Percentiles rank a stretch among this genome's conserved stretches.
These are phyloP conservation scores for Pyrus bretschneideri DNA, from an alignment of 306 rosid species.

Conservation along the genomic window DNA sequence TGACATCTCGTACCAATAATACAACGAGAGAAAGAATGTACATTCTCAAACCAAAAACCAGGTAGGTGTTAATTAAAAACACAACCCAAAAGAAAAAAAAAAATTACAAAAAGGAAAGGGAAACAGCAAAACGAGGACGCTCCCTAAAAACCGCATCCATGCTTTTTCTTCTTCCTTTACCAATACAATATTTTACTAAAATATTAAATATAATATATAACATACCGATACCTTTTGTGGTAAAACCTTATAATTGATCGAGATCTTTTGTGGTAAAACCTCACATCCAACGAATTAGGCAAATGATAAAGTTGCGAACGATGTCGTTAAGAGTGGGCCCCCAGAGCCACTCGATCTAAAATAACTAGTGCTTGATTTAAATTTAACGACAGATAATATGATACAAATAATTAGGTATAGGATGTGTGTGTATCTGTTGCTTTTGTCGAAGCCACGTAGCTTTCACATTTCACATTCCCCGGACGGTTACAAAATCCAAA, in stretches of 20 bases:
- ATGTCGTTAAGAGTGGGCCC: rapidly evolving
- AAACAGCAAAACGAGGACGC: constrained; percentile 40
- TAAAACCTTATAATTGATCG: too few species aligned
- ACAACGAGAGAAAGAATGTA: neutral
- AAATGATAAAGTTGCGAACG: rapidly evolving
- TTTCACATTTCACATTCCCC: constrained; percentile 18
- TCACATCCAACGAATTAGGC: rapidly evolving
- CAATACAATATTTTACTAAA: neutral
- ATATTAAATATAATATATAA: neutral
- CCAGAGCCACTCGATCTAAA: too few species aligned
- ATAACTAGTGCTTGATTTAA: neutral
- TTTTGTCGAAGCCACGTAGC: constrained; percentile 11
- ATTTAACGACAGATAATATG: neutral
- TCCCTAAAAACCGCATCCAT: constrained; percentile 65
- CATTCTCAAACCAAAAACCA: constrained; percentile 16
- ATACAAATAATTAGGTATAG: constrained; percentile 10
- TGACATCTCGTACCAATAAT: neutral
- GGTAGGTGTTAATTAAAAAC: constrained; percentile 3
- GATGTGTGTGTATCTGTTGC: constrained; percentile 26
- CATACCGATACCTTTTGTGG: neutral
- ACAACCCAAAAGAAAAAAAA: neutral
- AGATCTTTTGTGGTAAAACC: too few species aligned
- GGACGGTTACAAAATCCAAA: constrained; percentile 40
- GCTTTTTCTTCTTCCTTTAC: constrained; percentile 21
- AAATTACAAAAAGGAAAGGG: neutral